Base-by-base conservation (phyloP, 768 basidiomycete genomes). In the Phylloporus scabripes region DNA sequence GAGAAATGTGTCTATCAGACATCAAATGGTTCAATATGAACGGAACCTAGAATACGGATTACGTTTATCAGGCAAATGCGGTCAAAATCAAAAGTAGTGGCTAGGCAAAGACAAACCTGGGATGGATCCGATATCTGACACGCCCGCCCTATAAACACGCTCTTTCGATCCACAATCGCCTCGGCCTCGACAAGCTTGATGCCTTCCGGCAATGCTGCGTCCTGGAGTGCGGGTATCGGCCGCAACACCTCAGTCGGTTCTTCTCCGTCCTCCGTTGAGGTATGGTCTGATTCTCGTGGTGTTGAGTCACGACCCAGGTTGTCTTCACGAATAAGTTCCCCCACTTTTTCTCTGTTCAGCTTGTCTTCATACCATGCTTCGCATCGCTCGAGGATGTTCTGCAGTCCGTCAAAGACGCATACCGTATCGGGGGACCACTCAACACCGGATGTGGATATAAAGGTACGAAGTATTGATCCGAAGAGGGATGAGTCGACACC, bases 361-460 rank as follows among this genome's bases (percentile, higher is more conserved):
- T 74, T 80, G n/a, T 82, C 79, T 51, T 77, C 75, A 55, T 89
- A 86, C 91, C 91, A 93, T 33, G 61, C 58, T 20, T 74, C 70
- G 53, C 83, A 85, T 14, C 72, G 71, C 41, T 91, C 88, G 26
- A 85, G 65, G 9, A 87, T 79, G 57, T 73, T 81, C 65, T 92
- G 88, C 23, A 93, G 66, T 10, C 92, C 92, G 54, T 94, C 92
- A 60, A 92, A 94, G 11, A 93, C 85, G 54, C 87, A 91, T 15
- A 92, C 83, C 1, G 72, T 74, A 26, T 83, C 89, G 20, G 77
- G 72, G 3, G 73, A 70, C 81, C 86, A 94, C 54, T 90, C 85
- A n/a, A 89, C 77, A 7, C 85, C 88, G 46, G 75, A 78, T 18
- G 74, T 61, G 4, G 91, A 91, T 47, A 93, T 90, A 63, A 78